A percentile compares a stretch with the other conserved stretches of the same genome.
Conservation (phyloP, 2,329 filamentous ascomycete species). For the Calonectria henricotiae region DNA sequence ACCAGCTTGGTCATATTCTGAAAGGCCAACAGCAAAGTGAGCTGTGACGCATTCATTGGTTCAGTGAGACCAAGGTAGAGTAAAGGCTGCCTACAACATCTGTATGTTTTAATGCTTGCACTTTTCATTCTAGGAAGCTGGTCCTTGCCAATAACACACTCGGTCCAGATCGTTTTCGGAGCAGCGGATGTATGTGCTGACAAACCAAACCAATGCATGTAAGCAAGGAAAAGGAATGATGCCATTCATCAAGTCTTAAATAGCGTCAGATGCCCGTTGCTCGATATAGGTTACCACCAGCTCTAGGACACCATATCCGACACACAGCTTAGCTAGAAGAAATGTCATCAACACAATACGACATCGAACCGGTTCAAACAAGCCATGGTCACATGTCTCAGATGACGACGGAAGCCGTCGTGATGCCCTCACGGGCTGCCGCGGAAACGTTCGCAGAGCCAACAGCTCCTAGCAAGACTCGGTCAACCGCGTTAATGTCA, state of each 20-base stretch:
- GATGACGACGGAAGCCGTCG: background rate
- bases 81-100: too few species aligned
- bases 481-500: slow-evolving; percentile 10
- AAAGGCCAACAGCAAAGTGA: too few species aligned
- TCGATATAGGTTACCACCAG: background rate
- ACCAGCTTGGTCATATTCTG: too few species aligned
- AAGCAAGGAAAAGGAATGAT: background rate
- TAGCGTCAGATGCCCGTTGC: background rate
- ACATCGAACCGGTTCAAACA: slow-evolving; percentile 15
- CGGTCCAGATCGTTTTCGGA: background rate
- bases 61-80: too few species aligned
- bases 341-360: slow-evolving; percentile 30
- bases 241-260: background rate
- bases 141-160: background rate
- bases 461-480: slow-evolving; percentile 25
- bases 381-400: background rate
- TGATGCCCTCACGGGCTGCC: background rate
- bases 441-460: slow-evolving; percentile 13
- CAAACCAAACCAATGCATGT: background rate
- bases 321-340: background rate
- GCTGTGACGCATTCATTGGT: too few species aligned
- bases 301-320: background rate
- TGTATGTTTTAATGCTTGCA: background rate
- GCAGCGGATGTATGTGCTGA: background rate
- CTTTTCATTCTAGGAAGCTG: background rate